These are phyloP conservation scores for Phaeoacremonium minimum DNA, from an alignment of 2,329 filamentous ascomycete species.

Conservation along the genomic window DNA sequence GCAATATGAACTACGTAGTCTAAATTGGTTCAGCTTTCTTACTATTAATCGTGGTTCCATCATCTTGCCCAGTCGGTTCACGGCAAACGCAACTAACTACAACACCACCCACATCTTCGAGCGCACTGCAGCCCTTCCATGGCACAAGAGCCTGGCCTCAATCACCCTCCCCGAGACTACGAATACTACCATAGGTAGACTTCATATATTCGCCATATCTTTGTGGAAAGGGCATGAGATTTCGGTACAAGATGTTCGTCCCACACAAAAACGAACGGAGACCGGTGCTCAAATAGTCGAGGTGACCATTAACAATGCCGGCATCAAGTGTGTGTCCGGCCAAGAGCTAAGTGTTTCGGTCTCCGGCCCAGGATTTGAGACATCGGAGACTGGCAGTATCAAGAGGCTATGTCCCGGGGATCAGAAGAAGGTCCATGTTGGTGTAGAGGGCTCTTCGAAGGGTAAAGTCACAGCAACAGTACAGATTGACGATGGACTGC, in stretches of 20 bases:
- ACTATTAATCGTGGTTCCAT: conserved; percentile 41
- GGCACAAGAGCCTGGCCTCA: conserved; percentile 28
- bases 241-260: conserved; percentile 31
- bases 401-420: conserved; percentile 38
- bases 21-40: conserved; percentile 37
- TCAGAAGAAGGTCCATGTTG: conserved; percentile 31
- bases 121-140: conserved; percentile 29
- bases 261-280: conserved; percentile 35
- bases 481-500: conserved; percentile 13
- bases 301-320: conserved; percentile 30
- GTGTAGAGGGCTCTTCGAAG: conserved; percentile 17
- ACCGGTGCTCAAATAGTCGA: conserved; percentile 34
- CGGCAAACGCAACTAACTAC: conserved; percentile 30
- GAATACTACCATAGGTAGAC: conserved; percentile 25
- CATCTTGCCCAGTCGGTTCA: conserved; percentile 35
- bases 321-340: conserved; percentile 26
- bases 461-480: conserved; percentile 17
- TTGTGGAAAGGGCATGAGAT: conserved; percentile 20
- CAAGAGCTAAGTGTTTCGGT: conserved; percentile 23
- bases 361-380: conserved; percentile 31
- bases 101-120: conserved; percentile 42
- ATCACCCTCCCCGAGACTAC: conserved; percentile 34
- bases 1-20: conserved; percentile 34
- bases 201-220: conserved; percentile 38
- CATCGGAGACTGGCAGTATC: conserved; percentile 31